These are phyloP conservation scores for Sergeia podlipaevii DNA, from an alignment of 208 protist genomes.

Conservation along the genomic window DNA sequence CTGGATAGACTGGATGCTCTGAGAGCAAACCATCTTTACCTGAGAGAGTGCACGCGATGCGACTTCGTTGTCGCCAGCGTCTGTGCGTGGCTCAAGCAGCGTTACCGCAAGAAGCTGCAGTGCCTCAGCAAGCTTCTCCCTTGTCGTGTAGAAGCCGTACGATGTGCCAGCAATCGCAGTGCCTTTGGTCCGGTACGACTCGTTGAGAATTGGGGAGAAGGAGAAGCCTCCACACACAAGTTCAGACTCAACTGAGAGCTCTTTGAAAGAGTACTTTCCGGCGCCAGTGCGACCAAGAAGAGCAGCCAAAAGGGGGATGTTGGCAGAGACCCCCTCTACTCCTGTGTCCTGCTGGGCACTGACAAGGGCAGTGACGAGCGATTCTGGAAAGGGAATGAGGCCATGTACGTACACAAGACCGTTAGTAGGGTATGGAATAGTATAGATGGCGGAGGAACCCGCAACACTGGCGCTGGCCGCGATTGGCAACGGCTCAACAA, in stretches of 20 bases:
- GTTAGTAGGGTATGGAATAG: constrained; percentile 75
- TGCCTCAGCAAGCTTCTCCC: constrained; percentile 70
- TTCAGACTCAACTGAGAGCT: constrained; percentile 72
- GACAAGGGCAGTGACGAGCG: constrained; percentile 28
- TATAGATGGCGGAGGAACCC: constrained; percentile 27
- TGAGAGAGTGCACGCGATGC: constrained; percentile 57
- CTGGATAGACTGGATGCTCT: constrained; percentile 68
- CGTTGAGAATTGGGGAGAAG: constrained; percentile 65
- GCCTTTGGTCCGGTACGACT: constrained; percentile 54
- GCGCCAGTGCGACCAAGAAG: constrained; percentile 67
- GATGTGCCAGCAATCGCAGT: constrained; percentile 59
- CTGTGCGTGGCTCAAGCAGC: constrained; percentile 67
- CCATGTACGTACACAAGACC: constrained; percentile 90
- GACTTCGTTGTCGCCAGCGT: constrained; percentile 58
- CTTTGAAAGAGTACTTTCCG: constrained; percentile 66
- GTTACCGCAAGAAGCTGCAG: constrained; percentile 65
- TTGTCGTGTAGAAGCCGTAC: constrained; percentile 86
- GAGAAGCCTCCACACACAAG: constrained; percentile 81
- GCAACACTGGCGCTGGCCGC: constrained; percentile 11
- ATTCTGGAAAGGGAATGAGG: constrained; percentile 55
- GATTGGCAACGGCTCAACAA: constrained; percentile 80
- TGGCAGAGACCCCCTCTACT: constrained; percentile 26
- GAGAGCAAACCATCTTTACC: constrained; percentile 63
- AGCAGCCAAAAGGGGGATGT: constrained; percentile 42
- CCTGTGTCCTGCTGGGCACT: constrained; percentile 15